Evolutionary conservation across 768 basidiomycete genomes (phyloP).

Genomic region (Suillus paluster): DNA sequence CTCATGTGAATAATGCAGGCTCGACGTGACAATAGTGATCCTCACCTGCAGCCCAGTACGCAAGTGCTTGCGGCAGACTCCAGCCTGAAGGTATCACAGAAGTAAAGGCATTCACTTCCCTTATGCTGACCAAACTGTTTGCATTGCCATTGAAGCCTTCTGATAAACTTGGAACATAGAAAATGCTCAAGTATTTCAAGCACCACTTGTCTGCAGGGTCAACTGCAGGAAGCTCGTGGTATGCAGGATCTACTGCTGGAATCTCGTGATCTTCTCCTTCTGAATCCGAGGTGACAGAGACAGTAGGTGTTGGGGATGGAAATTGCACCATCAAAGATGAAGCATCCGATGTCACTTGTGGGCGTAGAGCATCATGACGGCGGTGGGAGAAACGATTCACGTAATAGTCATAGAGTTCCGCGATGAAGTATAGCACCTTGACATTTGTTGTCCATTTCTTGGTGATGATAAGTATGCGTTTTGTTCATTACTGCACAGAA

Average conservation of each 20-base stretch:
- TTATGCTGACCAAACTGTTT: conserved; percentile 41
- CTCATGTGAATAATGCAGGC: conserved; percentile 19
- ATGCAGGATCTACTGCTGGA: background rate
- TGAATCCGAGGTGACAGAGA: background rate
- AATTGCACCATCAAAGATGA: background rate
- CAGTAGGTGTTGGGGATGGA: background rate
- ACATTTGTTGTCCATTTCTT: conserved; percentile 57
- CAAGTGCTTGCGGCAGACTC: conserved; percentile 37
- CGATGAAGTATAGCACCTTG: conserved; percentile 54
- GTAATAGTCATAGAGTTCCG: conserved; percentile 44
- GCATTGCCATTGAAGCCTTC: conserved; percentile 48
- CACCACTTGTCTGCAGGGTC: conserved; percentile 6
- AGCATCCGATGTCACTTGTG: background rate
- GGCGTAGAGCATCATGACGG: no score
- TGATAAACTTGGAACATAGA: conserved; percentile 33
- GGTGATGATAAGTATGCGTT: background rate
- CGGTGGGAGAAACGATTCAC: conserved; percentile 18
- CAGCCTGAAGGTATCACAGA: conserved; percentile 34
- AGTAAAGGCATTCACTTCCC: conserved; percentile 39
- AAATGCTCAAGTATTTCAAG: background rate
- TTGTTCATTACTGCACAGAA: background rate
- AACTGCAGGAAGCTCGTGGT: background rate
- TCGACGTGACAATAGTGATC: conserved; percentile 21
- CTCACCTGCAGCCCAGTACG: conserved; percentile 40
- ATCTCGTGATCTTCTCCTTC: background rate